phyloP scores from a whole-genome alignment of 129 eudicot species.

The Centaurea solstitialis region DNA sequence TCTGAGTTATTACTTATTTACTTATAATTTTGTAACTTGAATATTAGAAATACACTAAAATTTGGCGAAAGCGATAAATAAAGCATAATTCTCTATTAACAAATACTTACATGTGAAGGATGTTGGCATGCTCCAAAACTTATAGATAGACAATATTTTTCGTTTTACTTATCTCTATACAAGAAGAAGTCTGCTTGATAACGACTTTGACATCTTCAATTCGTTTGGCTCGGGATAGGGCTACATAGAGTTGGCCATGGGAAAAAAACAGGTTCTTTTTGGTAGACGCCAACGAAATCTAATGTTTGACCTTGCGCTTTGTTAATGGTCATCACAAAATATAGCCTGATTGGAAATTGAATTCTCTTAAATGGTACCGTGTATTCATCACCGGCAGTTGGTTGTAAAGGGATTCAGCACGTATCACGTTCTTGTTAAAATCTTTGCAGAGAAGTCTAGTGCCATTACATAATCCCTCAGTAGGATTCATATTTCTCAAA shows the following conservation, averaged over 20 bases:
- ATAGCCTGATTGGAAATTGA: slow-evolving; percentile 15
- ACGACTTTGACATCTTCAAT: no score
- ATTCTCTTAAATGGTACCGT: no score
- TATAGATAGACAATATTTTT: no score
- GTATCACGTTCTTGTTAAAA: not conserved
- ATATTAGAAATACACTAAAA: no score
- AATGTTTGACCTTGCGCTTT: slow-evolving; percentile 6
- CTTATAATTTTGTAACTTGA: not conserved
- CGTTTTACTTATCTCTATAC: no score
- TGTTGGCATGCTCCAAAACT: no score
- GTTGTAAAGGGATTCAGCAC: not conserved
- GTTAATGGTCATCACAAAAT: slow-evolving; percentile 22
- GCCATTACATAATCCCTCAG: slow-evolving; percentile 24
- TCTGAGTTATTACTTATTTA: not conserved
- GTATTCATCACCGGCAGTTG: no score
- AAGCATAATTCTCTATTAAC: no score
- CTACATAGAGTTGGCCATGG: not conserved
- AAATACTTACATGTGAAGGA: no score
- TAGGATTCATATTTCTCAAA: slow-evolving; percentile 23
- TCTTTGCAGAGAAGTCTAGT: slow-evolving; percentile 19
- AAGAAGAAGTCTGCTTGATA: no score
- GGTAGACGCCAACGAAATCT: not conserved
- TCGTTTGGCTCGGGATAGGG: no score
- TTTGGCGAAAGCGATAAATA: no score
- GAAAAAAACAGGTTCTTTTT: not conserved